Evolutionary conservation across 108 stramenopile genomes (phyloP).

Genomic region (Discostella stelligeroides): DNA sequence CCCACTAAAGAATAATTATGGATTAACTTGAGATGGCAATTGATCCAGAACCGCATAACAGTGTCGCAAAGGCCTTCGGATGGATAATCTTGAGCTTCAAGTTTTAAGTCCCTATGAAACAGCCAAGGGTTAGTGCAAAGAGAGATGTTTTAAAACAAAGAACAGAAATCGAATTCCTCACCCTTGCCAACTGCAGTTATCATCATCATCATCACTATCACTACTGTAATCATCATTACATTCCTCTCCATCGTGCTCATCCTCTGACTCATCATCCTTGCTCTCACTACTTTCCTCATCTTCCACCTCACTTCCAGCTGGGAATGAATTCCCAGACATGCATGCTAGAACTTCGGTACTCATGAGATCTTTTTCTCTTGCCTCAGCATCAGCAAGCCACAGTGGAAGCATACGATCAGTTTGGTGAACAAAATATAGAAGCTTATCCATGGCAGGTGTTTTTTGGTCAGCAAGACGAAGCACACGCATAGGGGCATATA

Average conservation of each 20-base stretch:
- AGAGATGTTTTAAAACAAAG: too few species aligned
- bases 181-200: too few species aligned
- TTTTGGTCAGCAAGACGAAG: too few species aligned
- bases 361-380: not conserved
- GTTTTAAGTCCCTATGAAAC: too few species aligned
- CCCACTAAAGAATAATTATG: conserved; percentile 18
- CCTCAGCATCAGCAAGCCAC: conserved; percentile 1
- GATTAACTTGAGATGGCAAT: not conserved
- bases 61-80: not conserved
- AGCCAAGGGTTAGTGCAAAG: too few species aligned
- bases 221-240: conserved; percentile 6
- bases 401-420: conserved; percentile 16
- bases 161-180: too few species aligned
- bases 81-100: too few species aligned
- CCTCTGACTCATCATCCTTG: not conserved
- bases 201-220: too few species aligned
- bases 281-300: not conserved
- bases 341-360: too few species aligned
- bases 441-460: conserved; percentile 20
- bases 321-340: too few species aligned
- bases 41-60: conserved; percentile 4
- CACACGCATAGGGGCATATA: too few species aligned
- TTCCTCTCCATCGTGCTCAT: not conserved
- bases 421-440: conserved; percentile 9
- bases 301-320: not conserved